Percentiles rank a stretch among this genome's conserved stretches.
These are phyloP conservation scores for Coniochaeta hoffmannii DNA, from an alignment of 2,329 filamentous ascomycete genomes.

Conservation along the genomic window DNA sequence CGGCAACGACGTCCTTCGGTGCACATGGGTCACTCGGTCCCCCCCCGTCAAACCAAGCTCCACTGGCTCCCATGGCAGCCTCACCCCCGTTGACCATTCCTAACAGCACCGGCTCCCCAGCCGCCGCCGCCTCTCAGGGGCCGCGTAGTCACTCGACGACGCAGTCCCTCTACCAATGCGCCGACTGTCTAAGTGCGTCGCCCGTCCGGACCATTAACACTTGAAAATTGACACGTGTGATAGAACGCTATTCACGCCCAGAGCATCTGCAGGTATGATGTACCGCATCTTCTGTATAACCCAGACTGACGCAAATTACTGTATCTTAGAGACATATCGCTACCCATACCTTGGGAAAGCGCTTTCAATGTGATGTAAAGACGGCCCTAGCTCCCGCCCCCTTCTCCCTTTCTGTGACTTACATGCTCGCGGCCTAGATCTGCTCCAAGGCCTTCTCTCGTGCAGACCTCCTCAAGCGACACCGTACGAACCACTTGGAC, in stretches of 20 bases:
- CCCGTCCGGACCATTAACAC: background rate
- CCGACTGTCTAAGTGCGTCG: conserved; percentile 36
- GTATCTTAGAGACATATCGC: conserved; percentile 41
- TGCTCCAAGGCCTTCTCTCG: conserved; percentile 47
- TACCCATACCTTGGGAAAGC: conserved; percentile 41
- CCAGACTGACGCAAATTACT: too few relatives aligned
- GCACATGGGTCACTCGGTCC: background rate
- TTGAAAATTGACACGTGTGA: background rate
- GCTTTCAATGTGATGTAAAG: conserved; percentile 33
- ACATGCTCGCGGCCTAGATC: conserved; percentile 21
- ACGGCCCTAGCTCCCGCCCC: background rate
- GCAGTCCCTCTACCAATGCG: conserved; percentile 35
- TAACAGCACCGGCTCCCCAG: conserved; percentile 10
- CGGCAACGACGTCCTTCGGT: background rate
- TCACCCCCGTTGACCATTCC: background rate
- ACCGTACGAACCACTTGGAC: conserved; percentile 43
- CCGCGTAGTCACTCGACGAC: conserved; percentile 16
- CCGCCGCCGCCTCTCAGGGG: conserved; percentile 1
- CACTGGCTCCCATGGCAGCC: background rate
- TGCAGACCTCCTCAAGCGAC: conserved; percentile 45
- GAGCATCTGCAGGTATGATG: conserved; percentile 39
- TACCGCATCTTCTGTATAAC: too few relatives aligned
- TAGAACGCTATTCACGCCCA: conserved; percentile 38
- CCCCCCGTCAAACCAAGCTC: background rate
- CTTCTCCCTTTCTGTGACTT: background rate